These are phyloP conservation scores for Tolypocladium ovalisporum DNA, from an alignment of 2,329 filamentous ascomycete genomes.

Conservation along the genomic window DNA sequence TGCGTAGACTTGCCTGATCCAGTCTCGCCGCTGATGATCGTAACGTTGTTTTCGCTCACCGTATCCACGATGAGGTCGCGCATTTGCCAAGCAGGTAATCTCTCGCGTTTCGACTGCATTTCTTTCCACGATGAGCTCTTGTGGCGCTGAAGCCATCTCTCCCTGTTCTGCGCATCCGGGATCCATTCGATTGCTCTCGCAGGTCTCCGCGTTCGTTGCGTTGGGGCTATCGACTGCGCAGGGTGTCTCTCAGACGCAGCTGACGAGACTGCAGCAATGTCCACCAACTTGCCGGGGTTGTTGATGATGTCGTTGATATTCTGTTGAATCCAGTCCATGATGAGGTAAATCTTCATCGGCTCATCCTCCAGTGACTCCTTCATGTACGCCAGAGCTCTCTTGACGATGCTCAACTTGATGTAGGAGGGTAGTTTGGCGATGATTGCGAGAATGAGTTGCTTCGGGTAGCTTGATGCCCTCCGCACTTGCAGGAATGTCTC, in stretches of 20 bases:
- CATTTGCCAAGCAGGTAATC: slow-evolving; percentile 79
- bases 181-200: slow-evolving; percentile 55
- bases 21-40: slow-evolving; percentile 93
- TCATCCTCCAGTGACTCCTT: slow-evolving; percentile 63
- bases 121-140: slow-evolving; percentile 52
- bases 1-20: slow-evolving; percentile 96
- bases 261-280: slow-evolving; percentile 70
- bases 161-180: slow-evolving; percentile 46
- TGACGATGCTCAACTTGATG: slow-evolving; percentile 80
- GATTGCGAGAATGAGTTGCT: slow-evolving; percentile 57
- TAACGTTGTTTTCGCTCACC: slow-evolving; percentile 71
- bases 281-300: slow-evolving; percentile 70
- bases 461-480: slow-evolving; percentile 65
- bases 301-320: slow-evolving; percentile 75
- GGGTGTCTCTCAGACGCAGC: slow-evolving; percentile 46
- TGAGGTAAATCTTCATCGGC: slow-evolving; percentile 78
- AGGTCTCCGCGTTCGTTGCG: slow-evolving; percentile 28
- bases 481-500: slow-evolving; percentile 55
- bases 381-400: slow-evolving; percentile 63
- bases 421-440: slow-evolving; percentile 71
- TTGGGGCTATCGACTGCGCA: slow-evolving; percentile 13
- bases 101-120: slow-evolving; percentile 63
- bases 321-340: slow-evolving; percentile 85
- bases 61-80: slow-evolving; percentile 65
- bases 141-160: slow-evolving; percentile 62